Percentiles rank a stretch among this genome's conserved stretches.
phyloP scores from a whole-genome alignment of 2,329 filamentous ascomycete species.

The Aspergillus terreus region DNA sequence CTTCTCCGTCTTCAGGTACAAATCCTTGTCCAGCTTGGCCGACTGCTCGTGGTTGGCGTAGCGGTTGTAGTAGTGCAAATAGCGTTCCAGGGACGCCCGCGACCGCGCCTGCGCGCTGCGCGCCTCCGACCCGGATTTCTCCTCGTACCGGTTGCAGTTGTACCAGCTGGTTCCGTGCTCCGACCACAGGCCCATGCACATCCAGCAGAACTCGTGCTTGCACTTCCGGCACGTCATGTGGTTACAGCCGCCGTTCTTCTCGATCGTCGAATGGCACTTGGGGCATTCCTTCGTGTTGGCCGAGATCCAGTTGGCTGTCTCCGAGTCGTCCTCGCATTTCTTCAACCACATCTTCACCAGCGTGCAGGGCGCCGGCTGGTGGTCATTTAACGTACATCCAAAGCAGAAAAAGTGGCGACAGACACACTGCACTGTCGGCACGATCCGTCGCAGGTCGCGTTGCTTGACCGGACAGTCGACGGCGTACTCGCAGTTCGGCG shows the following conservation, averaged over 20 bases:
- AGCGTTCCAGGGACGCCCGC: slow-evolving; percentile 86
- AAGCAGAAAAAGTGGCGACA: slow-evolving; percentile 93
- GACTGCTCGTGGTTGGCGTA: slow-evolving; percentile 99
- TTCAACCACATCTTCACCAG: slow-evolving; percentile 95
- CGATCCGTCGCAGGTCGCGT: slow-evolving; percentile 77
- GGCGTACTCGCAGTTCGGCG: slow-evolving; percentile 93
- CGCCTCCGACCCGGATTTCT: slow-evolving; percentile 88
- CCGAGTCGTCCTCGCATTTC: slow-evolving; percentile 97
- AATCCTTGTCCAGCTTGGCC: slow-evolving; percentile 91
- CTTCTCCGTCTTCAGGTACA: slow-evolving; percentile 94
- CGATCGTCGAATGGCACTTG: slow-evolving; percentile 92
- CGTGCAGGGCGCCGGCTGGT: slow-evolving; percentile 87
- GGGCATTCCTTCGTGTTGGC: slow-evolving; percentile 98
- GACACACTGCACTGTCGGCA: slow-evolving; percentile 82
- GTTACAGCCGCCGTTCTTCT: slow-evolving; percentile 98
- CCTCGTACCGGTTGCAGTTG: slow-evolving; percentile 96
- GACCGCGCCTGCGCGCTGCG: slow-evolving; percentile 89
- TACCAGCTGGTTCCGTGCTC: slow-evolving; percentile 99
- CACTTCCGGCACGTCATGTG: slow-evolving; percentile 98
- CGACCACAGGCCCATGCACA: slow-evolving; percentile 99
- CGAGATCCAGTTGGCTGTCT: slow-evolving; percentile 99
- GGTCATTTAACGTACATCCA: slow-evolving; percentile 82
- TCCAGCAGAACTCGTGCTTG: slow-evolving; percentile 98
- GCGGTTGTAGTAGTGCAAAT: slow-evolving; percentile 97
- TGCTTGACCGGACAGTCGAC: slow-evolving; percentile 85